Evolutionary conservation across 2,329 filamentous ascomycete species (phyloP).

Genomic region (Penicillium sp.): DNA sequence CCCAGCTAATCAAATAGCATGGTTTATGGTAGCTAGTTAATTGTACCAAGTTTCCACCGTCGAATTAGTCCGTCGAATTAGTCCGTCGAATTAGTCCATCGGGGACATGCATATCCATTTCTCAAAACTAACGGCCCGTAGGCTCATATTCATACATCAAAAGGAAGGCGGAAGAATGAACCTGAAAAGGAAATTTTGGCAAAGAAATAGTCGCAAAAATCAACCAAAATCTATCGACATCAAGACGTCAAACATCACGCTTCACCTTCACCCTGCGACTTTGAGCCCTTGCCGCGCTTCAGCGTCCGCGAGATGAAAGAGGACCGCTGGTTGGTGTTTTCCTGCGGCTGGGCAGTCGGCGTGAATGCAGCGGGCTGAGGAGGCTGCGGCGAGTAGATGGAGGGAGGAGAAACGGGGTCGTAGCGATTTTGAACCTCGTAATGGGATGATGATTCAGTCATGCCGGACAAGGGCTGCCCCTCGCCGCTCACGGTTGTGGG

Average conservation of each 20-base stretch:
- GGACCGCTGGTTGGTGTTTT: not conserved
- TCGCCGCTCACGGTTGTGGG: constrained; percentile 8
- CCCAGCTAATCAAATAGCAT: not conserved
- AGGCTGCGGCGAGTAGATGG: constrained; percentile 56
- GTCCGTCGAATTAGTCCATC: not conserved
- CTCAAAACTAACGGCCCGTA: not conserved
- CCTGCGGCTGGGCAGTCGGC: not conserved
- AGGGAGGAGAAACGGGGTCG: constrained; percentile 74
- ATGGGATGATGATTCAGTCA: constrained; percentile 11
- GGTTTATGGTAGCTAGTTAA: not conserved
- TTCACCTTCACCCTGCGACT: not conserved
- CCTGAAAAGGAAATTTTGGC: not conserved
- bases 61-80: not conserved
- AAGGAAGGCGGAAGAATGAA: not conserved
- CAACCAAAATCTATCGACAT: not conserved
- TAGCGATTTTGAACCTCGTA: constrained; percentile 43
- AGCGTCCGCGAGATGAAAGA: constrained; percentile 13
- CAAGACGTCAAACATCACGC: not conserved
- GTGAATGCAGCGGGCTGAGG: not conserved
- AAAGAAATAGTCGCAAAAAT: not conserved
- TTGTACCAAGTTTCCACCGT: not conserved
- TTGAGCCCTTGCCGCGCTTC: constrained; percentile 5
- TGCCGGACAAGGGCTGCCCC: constrained; percentile 65
- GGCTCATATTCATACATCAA: constrained; percentile 7
- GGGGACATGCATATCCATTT: not conserved